These are phyloP conservation scores for Cryptococcus sp. DNA, from an alignment of 1,284 basidiomycete genomes.

Conservation along the genomic window DNA sequence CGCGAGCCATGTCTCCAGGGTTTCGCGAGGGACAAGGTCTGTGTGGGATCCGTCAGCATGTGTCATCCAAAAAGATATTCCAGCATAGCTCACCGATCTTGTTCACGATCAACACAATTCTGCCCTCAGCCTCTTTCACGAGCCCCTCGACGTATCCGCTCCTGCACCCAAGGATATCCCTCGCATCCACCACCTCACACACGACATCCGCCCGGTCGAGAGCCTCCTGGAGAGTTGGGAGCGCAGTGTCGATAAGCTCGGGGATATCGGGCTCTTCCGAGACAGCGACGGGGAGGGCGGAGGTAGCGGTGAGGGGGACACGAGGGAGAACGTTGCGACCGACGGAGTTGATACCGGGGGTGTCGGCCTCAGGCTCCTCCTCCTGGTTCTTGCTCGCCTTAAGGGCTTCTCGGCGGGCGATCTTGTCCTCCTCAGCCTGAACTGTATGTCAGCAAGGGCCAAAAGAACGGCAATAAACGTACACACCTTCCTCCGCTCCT, in stretches of 20 bases:
- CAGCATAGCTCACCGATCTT: conserved; percentile 76
- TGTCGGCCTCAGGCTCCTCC: conserved; percentile 46
- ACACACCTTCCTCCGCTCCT: conserved; percentile 67
- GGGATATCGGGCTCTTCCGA: conserved; percentile 50
- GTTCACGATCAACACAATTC: conserved; percentile 69
- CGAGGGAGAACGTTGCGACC: conserved; percentile 24
- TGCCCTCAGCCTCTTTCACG: conserved; percentile 46
- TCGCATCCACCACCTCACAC: conserved; percentile 77
- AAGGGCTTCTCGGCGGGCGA: conserved; percentile 53
- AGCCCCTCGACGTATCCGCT: conserved; percentile 64
- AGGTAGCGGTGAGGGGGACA: conserved; percentile 13
- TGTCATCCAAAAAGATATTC: background rate
- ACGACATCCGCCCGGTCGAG: conserved; percentile 80
- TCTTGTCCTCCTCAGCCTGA: conserved; percentile 31
- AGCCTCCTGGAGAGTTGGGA: conserved; percentile 66
- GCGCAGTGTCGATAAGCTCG: conserved; percentile 63
- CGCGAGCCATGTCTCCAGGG: conserved; percentile 70
- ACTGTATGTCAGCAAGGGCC: background rate
- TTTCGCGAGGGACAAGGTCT: conserved; percentile 82
- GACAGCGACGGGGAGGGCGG: conserved; percentile 9
- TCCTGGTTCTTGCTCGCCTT: conserved; percentile 40
- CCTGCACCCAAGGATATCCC: conserved; percentile 72
- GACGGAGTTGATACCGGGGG: conserved; percentile 38
- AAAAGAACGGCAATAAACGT: background rate
- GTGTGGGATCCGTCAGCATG: conserved; percentile 4